Evolutionary conservation across 495 filamentous ascomycete species (phyloP).

Genomic region (Podospora fimiseda): DNA sequence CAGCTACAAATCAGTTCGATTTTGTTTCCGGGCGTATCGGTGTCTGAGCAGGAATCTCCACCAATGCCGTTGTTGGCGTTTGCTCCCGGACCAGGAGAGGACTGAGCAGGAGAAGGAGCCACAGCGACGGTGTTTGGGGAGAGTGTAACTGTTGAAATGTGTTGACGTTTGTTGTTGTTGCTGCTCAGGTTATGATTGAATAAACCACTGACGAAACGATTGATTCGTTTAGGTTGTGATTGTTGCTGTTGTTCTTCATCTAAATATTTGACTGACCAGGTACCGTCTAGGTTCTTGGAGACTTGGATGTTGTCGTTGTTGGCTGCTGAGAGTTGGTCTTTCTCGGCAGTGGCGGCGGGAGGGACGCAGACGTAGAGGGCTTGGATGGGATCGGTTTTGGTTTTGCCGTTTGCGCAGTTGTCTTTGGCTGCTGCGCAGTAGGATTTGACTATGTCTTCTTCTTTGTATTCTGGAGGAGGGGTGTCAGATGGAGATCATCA

Average conservation of each 20-base stretch:
- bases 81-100: not conserved
- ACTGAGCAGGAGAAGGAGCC: slow-evolving; percentile 1
- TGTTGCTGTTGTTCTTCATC: no score
- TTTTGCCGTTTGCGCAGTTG: slow-evolving; percentile 32
- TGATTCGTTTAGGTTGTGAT: no score
- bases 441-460: slow-evolving; percentile 33
- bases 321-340: no score
- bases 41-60: slow-evolving; percentile 4
- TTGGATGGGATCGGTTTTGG: slow-evolving; percentile 33
- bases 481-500: not conserved
- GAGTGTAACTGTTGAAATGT: not conserved
- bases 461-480: slow-evolving; percentile 26
- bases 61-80: not conserved
- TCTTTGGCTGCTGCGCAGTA: slow-evolving; percentile 34
- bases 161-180: not conserved
- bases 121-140: not conserved
- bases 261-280: no score
- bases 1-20: slow-evolving; percentile 37
- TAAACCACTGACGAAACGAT: no score
- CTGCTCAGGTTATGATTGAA: not conserved
- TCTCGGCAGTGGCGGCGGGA: not conserved
- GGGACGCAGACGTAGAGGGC: slow-evolving; percentile 39
- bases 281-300: no score
- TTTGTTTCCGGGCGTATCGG: slow-evolving; percentile 17
- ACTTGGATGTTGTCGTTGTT: no score